Percentiles rank a stretch among this genome's conserved stretches.
phyloP scores from a whole-genome alignment of 768 basidiomycete species.

The Phylloporus arenicola region DNA sequence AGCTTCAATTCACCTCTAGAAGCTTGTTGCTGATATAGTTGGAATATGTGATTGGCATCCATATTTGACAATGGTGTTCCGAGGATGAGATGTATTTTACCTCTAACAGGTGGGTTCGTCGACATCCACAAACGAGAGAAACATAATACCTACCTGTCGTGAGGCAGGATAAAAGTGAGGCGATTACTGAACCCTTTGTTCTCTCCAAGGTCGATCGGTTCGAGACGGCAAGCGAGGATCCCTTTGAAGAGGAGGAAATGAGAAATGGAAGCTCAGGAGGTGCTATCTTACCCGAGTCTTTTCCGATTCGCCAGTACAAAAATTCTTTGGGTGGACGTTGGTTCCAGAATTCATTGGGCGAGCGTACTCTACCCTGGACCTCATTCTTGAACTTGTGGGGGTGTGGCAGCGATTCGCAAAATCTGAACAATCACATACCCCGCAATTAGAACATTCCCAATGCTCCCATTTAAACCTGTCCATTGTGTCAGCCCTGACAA shows the following conservation, averaged over 20 bases:
- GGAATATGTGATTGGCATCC: conserved; percentile 53
- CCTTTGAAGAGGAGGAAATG: conserved; percentile 5
- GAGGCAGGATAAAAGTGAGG: conserved; percentile 50
- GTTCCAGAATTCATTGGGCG: conserved; percentile 36
- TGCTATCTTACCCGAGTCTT: conserved; percentile 24
- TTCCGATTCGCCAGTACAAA: conserved; percentile 25
- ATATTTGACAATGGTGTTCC: conserved; percentile 35
- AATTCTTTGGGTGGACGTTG: conserved; percentile 24
- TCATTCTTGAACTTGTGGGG: conserved; percentile 11
- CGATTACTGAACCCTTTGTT: conserved; percentile 23
- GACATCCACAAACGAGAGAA: neutral
- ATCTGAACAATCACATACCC: conserved; percentile 33
- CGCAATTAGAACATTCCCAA: conserved; percentile 64
- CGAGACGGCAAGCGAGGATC: conserved; percentile 11
- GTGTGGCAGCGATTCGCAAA: neutral
- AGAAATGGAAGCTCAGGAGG: neutral
- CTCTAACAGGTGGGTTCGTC: conserved; percentile 31
- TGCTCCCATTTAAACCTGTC: conserved; percentile 66
- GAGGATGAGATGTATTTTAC: conserved; percentile 55
- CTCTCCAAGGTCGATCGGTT: conserved; percentile 18
- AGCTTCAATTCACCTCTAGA: conserved; percentile 50
- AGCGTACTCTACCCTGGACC: conserved; percentile 20
- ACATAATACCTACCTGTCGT: conserved; percentile 34
- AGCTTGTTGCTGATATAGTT: conserved; percentile 64
- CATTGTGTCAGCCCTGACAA: conserved; percentile 1